Conservation (phyloP, 495 filamentous ascomycete genomes). For the Pseudoneurospora amorphoporcata region DNA sequence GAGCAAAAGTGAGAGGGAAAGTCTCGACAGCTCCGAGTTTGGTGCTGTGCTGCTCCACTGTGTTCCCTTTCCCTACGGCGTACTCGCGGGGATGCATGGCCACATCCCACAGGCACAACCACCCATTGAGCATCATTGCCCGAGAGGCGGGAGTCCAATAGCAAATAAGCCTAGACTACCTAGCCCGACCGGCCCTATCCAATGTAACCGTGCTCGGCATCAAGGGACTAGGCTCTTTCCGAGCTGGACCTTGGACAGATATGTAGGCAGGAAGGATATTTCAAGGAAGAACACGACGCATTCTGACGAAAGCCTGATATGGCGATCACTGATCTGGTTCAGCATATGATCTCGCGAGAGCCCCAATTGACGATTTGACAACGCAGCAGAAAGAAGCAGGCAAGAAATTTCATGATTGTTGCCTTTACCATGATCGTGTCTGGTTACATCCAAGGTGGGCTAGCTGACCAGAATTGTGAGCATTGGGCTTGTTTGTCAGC, state of each 20-base stretch:
- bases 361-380: background rate
- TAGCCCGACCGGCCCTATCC: background rate
- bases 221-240: background rate
- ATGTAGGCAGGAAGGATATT: background rate
- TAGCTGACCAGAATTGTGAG: background rate
- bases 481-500: background rate
- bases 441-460: background rate
- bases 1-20: background rate
- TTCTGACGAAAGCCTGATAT: background rate
- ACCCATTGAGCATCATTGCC: background rate
- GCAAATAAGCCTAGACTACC: background rate
- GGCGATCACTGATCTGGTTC: background rate
- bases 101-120: slow-evolving; percentile 1
- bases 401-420: background rate
- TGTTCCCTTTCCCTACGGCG: slow-evolving; percentile 1
- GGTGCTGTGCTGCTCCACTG: background rate
- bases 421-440: background rate
- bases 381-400: background rate
- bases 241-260: background rate
- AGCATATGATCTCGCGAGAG: background rate
- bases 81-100: slow-evolving; percentile 4
- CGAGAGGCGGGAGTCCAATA: slow-evolving; percentile 12
- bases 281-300: background rate
- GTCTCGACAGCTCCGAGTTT: background rate
- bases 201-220: background rate